Conservation (phyloP, 179 eudicot genomes). For the Monotropa hypopitys region DNA sequence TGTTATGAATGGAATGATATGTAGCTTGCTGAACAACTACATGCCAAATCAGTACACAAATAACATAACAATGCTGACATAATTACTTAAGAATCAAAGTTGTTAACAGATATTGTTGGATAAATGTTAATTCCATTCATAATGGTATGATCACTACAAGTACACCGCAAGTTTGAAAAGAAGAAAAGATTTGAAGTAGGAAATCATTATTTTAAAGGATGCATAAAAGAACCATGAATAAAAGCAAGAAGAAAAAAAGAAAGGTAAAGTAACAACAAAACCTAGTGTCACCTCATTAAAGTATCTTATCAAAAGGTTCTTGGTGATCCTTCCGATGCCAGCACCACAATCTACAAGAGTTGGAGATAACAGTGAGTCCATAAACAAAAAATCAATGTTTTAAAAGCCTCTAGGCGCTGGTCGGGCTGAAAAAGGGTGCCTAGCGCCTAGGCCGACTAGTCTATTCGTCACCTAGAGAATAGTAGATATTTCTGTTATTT, state of each 20-base stretch:
- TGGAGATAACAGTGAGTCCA: slow-evolving; percentile 2
- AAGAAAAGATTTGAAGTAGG: neutral
- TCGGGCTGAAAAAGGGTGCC: too few species aligned
- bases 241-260: neutral
- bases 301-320: slow-evolving; percentile 83
- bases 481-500: too few species aligned
- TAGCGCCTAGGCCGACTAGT: too few species aligned
- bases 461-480: too few species aligned
- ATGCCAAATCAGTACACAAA: neutral
- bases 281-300: slow-evolving; percentile 55
- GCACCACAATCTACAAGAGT: slow-evolving; percentile 85
- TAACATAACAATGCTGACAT: neutral
- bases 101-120: neutral
- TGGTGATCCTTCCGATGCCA: slow-evolving; percentile 89
- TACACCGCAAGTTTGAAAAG: neutral
- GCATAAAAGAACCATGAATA: neutral
- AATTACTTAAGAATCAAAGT: neutral
- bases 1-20: neutral
- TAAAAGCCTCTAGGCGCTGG: too few species aligned
- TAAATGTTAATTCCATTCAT: neutral
- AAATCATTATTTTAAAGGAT: neutral
- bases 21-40: neutral
- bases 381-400: too few species aligned
- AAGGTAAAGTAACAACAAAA: neutral
- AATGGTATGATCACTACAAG: neutral